Base-by-base conservation (phyloP, 805 yeast genomes). In the Yamadazyma nakazawae region DNA sequence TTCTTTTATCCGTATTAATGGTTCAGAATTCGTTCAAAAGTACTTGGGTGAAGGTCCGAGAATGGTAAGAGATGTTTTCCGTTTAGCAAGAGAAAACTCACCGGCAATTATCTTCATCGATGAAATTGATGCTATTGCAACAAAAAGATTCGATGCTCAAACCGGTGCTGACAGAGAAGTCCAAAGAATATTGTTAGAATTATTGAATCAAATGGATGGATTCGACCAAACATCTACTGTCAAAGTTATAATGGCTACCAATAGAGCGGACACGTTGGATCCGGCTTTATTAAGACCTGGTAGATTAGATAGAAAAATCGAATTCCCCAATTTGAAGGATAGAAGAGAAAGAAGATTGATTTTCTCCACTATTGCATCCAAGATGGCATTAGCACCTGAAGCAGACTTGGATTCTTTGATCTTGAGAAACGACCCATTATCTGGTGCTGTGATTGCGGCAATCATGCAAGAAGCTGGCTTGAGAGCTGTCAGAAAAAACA, bases 401-500 rank as follows among this genome's bases (percentile, higher is more conserved):
- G 96, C 82, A 43, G 99, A 94, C 66, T 78, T 94, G 58, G 99
- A 95, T 70, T 85, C 97, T 18, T 79, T 94, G 58, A 92, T 94
- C 57, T 81, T 90, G 58, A 85, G 99, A 68, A 94, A 94, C 63
- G 99, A 94, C 65, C 96, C 99, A 35, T 75, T 95, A 49, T 88
- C 97, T 32, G 99, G 99, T 62, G 99, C 96, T 11, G 80, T 92
- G 47, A 94, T 94, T 63, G 98, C 99, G 13, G 99, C 99, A 14
- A 92, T 94, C 57, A 94, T 94, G 99, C 99, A 94, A 78, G 99
- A 95, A 72, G 99, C 99, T 25, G 99, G 99, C 56, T 79, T 94
- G 57, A 82, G 99, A 58, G 99, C 99, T 1, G 98, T 94, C 40
- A 86, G 99, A 74, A 94, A 92, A 74, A 94, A 94, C 69, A 81